Evolutionary conservation across 345 rosid species (phyloP).

Genomic region (Populus euphratica): DNA sequence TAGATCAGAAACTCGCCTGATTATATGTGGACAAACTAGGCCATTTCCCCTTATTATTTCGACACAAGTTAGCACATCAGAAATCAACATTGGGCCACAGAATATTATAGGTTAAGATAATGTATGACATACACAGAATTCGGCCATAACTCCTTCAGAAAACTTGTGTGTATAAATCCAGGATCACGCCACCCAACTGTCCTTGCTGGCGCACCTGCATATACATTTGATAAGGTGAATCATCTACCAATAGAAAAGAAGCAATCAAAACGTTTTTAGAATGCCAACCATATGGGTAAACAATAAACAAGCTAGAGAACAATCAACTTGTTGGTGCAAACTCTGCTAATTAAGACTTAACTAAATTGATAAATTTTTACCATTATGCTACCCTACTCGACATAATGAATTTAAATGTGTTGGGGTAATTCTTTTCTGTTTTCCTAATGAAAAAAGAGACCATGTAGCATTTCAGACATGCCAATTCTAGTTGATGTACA

Average conservation of each 20-base stretch:
- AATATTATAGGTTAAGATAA: not conserved
- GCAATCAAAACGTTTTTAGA: not conserved
- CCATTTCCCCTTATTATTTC: too few relatives aligned
- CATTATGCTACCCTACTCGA: not conserved
- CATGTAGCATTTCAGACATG: not conserved
- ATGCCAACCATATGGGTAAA: not conserved
- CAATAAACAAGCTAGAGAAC: not conserved
- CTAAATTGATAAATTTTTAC: not conserved
- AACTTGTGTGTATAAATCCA: conserved; percentile 67
- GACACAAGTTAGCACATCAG: not conserved
- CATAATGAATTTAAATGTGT: not conserved
- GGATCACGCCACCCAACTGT: conserved; percentile 86
- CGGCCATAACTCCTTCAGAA: conserved; percentile 70
- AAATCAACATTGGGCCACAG: not conserved
- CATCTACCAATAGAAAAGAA: not conserved
- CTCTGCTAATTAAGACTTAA: not conserved
- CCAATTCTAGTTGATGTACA: not conserved
- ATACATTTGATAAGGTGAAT: conserved; percentile 15
- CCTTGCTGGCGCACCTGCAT: conserved; percentile 57
- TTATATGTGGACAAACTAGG: too few relatives aligned
- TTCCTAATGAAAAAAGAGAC: not conserved
- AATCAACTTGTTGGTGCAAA: not conserved
- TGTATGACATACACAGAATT: conserved; percentile 38
- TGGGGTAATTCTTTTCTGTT: not conserved
- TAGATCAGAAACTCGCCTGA: too few relatives aligned